Evolutionary conservation across 371 early-diverging fungal species (phyloP), one percentile per base, ranked within the genome.

Genomic region (Lichtheimia ramosa): DNA sequence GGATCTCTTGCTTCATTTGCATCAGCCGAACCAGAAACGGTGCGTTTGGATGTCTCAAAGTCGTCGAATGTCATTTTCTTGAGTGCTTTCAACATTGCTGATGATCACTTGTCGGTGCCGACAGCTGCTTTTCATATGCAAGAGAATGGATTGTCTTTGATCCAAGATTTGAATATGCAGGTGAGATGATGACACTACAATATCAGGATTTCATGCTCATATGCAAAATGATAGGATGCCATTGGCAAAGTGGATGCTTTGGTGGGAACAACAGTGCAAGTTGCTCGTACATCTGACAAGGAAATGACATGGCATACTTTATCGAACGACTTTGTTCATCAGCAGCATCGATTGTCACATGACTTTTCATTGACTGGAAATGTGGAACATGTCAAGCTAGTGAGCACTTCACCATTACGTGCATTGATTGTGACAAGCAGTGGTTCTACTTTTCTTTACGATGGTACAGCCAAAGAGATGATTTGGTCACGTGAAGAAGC

Each of bases 401-500:
- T 73, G 7, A 59, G 49, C 8, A 13, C 51, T 10, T 25, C 55
- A 1, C 73, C 71, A 52, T 54, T 74, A 62, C 51, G 64, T 41
- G 41, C 65, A 7, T 59, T 84, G 51, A 69, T 83, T n/a, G 74
- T 74, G 2, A 77, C 84, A 6, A 78, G 82, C 43, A 70, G 75
- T 42, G 89, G 87, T 41, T 79, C 80, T 16, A 86, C 86, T 0
- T 86, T 87, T 18, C 67, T 83, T 43, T 81, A 81, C 48, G 69
- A 77, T 20, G 73, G 64, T 23, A 63, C 73, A 3, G 70, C 67
- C 15, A 28, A 51, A 1, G 63, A 64, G 8, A 25, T 78, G 4
- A 50, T 77, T 6, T 96, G 97, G 97, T 81, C 86, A 23, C 88
- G 94, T 39, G 90, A 94, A 51, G 97, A 96, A 71, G 81, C 92